Conservation (phyloP, 495 filamentous ascomycete genomes). For the Penicillium dipodomyicola region DNA sequence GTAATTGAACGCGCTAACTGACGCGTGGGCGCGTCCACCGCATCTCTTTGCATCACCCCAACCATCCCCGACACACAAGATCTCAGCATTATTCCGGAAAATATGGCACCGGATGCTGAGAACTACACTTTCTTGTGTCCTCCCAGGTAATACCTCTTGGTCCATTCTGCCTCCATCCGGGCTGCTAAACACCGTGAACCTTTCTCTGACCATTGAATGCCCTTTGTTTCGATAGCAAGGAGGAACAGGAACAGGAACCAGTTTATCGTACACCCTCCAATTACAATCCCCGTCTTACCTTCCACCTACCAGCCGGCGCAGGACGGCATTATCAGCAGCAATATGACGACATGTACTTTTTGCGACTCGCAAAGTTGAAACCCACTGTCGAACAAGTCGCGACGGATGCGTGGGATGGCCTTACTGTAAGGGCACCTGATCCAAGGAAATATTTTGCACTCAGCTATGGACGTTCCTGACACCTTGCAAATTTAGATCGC, state of each 20-base stretch:
- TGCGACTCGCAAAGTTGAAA: conserved; percentile 85
- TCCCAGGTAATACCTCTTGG: conserved; percentile 32
- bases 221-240: conserved; percentile 28
- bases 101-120: conserved; percentile 27
- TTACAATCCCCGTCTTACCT: conserved; percentile 76
- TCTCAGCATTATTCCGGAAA: conserved; percentile 12
- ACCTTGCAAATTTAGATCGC: conserved; percentile 53
- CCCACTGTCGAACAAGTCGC: conserved; percentile 76
- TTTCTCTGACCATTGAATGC: conserved; percentile 23
- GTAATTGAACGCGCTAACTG: conserved; percentile 32
- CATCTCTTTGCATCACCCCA: conserved; percentile 10
- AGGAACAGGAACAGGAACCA: conserved; percentile 41
- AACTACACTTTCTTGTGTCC: conserved; percentile 38
- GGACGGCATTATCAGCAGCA: conserved; percentile 86
- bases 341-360: conserved; percentile 95
- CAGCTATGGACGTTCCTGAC: conserved; percentile 7
- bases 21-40: conserved; percentile 25
- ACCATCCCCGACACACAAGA: conserved; percentile 7
- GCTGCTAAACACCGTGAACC: neutral
- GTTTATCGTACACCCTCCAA: conserved; percentile 53
- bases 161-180: neutral
- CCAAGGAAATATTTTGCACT: neutral
- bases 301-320: conserved; percentile 63
- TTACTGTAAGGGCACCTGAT: conserved; percentile 46
- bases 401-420: conserved; percentile 69